Base-by-base conservation (phyloP, 2,329 filamentous ascomycete species). In the Colletotrichum sp. region DNA sequence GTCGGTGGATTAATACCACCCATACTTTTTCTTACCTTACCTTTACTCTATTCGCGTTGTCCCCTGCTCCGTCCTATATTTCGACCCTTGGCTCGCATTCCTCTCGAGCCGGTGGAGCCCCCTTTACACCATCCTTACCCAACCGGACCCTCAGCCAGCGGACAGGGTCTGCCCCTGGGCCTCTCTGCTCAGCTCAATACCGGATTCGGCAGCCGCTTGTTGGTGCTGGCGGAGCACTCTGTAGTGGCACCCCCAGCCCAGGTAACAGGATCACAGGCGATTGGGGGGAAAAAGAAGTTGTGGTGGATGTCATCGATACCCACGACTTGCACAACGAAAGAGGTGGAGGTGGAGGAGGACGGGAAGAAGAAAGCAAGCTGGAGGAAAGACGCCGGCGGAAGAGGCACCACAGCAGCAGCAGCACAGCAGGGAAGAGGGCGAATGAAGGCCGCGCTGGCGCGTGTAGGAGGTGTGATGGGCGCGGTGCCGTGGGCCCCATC, bases 161-260 rank as follows among this genome's bases (percentile, higher is more conserved):
- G 22, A 61, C 67, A 75, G 69, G 73, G 69, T 43, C 43, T 15
- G 28, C 34, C 73, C 27, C 69, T 34, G 69, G 9, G 52, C 4
- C 4, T 25, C 8, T 34, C 22, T 36, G 69, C 62, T 36, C 73
- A 75, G 73, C 69, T 75, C 69, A 72, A 72, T 71, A 71, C 69
- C 62, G 22, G 9, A 62, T 75, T 55, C 30, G 73, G 69, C 73
- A 67, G 62, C 43, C 43, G 25, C 62, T 75, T 28, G 69, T 72
- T 75, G 73, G 69, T 32, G 39, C 43, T 32, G 68, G 68, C 39
- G 72, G 61, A 74, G 71, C 58, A 25, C 30, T 36, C 60, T 66
- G 62, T 30, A 43, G 34, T 71, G 34, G 16, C 58, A 1, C 18
- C 25, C 36, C 62, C 16, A 43, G 36, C 36, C 48, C 22, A 71